Evolutionary conservation across 1,284 basidiomycete genomes (phyloP).

Genomic region (Gyrodon tennesseensis): DNA sequence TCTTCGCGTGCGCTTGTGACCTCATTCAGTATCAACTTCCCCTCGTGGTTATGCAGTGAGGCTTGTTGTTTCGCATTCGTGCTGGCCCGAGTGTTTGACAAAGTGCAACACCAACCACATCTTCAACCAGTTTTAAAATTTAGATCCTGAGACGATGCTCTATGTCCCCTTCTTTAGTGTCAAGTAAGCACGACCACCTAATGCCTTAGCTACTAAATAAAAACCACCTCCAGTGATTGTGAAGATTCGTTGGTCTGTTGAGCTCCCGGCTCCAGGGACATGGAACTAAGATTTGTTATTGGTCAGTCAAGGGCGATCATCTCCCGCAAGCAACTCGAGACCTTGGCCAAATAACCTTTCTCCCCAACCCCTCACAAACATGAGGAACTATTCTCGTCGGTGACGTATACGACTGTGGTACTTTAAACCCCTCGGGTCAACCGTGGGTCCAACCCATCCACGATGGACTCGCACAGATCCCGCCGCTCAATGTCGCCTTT

Average conservation of each 20-base stretch:
- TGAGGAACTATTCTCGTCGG: background rate
- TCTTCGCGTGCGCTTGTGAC: too few species aligned
- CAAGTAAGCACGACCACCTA: background rate
- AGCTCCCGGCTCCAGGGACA: too few species aligned
- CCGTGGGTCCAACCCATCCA: background rate
- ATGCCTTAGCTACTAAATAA: background rate
- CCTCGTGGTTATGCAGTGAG: constrained; percentile 6
- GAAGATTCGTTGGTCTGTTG: background rate
- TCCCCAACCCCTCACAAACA: too few species aligned
- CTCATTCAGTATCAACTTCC: background rate
- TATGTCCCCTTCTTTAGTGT: background rate
- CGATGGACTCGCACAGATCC: background rate
- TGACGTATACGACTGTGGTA: background rate
- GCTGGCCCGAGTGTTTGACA: background rate
- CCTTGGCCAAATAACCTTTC: too few species aligned
- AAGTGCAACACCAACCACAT: background rate
- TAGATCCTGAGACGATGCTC: constrained; percentile 2
- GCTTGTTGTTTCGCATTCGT: background rate
- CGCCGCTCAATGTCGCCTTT: too few species aligned
- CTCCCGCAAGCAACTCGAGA: too few species aligned
- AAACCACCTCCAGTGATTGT: background rate
- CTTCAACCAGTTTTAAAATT: constrained; percentile 1
- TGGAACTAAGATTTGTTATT: too few species aligned
- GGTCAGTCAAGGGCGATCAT: too few species aligned
- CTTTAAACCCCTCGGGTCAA: background rate